phyloP scores from a whole-genome alignment of 192 early-diverging fungal genomes.

The Coemansia sp. region DNA sequence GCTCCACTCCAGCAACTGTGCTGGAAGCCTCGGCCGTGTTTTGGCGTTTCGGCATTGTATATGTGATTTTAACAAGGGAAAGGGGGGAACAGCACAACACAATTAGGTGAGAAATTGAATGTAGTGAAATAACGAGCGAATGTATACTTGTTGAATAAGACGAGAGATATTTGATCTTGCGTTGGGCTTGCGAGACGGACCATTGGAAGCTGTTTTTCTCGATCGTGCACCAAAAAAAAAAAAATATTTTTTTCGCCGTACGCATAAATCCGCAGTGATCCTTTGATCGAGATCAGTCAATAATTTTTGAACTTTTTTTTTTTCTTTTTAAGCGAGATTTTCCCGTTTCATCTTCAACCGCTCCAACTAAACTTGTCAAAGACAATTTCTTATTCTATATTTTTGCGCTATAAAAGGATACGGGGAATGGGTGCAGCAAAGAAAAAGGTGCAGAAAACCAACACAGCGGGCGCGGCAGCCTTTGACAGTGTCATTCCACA shows the following conservation, averaged over 20 bases:
- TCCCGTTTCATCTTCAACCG: constrained; percentile 5
- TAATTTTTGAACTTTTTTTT: not conserved
- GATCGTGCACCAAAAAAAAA: constrained; percentile 8
- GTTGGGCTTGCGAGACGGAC: not conserved
- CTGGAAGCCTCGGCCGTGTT: constrained; percentile 10
- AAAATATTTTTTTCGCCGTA: constrained; percentile 17
- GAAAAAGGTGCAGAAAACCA: not conserved
- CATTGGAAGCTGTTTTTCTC: not conserved
- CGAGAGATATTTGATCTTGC: not conserved
- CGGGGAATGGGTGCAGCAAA: not conserved
- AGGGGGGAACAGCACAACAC: not conserved
- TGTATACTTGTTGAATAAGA: not conserved
- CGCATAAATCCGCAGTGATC: constrained; percentile 7
- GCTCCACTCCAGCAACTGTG: constrained; percentile 17
- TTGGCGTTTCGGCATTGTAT: constrained; percentile 46
- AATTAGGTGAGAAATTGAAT: not conserved
- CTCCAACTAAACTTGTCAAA: not conserved
- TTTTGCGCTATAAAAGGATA: not conserved
- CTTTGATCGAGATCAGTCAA: not conserved
- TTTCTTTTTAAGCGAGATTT: not conserved
- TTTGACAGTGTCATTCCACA: constrained; percentile 18
- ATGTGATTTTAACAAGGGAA: not conserved
- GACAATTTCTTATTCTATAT: not conserved
- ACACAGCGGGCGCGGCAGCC: not conserved
- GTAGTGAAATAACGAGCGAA: not conserved